Conservation (phyloP, 1,139 yeast genomes). For the Pneumocystis canis region DNA sequence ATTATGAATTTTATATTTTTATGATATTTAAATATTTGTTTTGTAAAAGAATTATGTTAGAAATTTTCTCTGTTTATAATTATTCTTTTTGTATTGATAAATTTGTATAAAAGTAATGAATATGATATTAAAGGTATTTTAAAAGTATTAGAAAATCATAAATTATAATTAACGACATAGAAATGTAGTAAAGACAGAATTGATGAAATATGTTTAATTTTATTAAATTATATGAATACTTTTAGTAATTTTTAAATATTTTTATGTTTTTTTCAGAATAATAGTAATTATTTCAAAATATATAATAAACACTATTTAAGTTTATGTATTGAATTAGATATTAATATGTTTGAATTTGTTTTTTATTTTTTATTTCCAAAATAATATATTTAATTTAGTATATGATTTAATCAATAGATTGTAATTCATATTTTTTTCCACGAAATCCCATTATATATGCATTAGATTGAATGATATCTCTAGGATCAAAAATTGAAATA, state of each 20-base stretch:
- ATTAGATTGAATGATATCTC: constrained; percentile 83
- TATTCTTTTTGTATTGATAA: not conserved
- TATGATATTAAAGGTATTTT: not conserved
- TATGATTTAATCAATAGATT: constrained; percentile 44
- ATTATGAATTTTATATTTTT: too few relatives aligned
- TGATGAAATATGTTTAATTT: too few relatives aligned
- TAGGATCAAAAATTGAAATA: constrained; percentile 77
- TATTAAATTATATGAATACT: too few relatives aligned
- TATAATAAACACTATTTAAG: not conserved
- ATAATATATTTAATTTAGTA: not conserved
- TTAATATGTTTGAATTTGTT: not conserved
- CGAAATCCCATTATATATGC: constrained; percentile 79
- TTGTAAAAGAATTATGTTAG: not conserved
- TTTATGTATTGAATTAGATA: not conserved
- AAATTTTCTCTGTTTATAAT: not conserved
- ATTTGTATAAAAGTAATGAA: not conserved
- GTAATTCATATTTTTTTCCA: constrained; percentile 63
- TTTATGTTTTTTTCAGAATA: too few relatives aligned
- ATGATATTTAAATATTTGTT: not conserved
- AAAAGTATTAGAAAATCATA: not conserved
- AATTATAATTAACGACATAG: too few relatives aligned
- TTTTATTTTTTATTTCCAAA: not conserved
- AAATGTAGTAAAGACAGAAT: too few relatives aligned
- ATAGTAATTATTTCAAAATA: too few relatives aligned
- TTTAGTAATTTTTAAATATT: too few relatives aligned